Percentiles rank a stretch among this genome's conserved stretches.
Evolutionary conservation across 2,329 filamentous ascomycete genomes (phyloP).

Genomic region (Trichoderma endophyticum): DNA sequence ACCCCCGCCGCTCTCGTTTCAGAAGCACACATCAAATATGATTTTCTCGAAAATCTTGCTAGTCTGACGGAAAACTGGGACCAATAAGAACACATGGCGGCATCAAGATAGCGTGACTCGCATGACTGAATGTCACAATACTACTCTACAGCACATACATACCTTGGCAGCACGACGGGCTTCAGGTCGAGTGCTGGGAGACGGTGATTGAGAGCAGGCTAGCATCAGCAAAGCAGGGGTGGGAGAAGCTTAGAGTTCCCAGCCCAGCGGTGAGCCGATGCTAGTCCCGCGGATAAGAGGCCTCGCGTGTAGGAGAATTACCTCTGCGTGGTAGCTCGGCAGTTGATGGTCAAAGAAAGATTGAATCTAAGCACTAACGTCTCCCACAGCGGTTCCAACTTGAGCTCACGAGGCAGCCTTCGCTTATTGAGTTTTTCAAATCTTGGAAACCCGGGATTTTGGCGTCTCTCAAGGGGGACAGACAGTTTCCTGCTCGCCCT

Average conservation of each 20-base stretch:
- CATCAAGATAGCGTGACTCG: conserved; percentile 17
- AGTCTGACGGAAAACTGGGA: conserved; percentile 6
- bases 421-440: conserved; percentile 2
- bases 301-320: conserved; percentile 15
- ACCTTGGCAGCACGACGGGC: not conserved
- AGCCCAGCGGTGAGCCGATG: conserved; percentile 18
- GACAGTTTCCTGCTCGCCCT: not conserved
- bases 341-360: conserved; percentile 3
- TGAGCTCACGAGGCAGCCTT: not conserved
- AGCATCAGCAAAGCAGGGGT: conserved; percentile 4
- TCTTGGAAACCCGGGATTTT: not conserved
- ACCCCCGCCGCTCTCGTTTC: conserved; percentile 14
- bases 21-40: not conserved
- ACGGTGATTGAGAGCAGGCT: conserved; percentile 1
- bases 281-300: conserved; percentile 16
- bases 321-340: conserved; percentile 7
- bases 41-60: conserved; percentile 5
- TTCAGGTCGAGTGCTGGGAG: not conserved
- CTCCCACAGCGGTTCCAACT: not conserved
- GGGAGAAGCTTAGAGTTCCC: conserved; percentile 7
- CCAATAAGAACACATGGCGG: conserved; percentile 16
- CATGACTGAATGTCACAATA: conserved; percentile 18
- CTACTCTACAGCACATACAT: not conserved
- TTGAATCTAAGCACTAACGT: not conserved
- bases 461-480: not conserved